phyloP scores from a whole-genome alignment of 73 alveolate genomes.

The Symbiodinium pilosum region DNA sequence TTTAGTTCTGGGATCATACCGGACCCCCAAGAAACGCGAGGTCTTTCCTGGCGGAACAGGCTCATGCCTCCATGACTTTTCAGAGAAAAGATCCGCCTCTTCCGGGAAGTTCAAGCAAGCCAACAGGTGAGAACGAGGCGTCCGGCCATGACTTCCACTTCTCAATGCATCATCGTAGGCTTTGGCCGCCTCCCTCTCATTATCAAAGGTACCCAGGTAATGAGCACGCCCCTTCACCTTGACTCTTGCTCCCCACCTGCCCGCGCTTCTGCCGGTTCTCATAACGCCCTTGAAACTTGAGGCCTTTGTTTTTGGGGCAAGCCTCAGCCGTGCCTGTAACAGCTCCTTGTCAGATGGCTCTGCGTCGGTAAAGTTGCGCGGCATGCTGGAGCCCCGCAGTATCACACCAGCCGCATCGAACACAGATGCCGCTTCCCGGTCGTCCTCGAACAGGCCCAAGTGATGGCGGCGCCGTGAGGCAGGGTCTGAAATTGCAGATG shows the following conservation, averaged over 20 bases:
- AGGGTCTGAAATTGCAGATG: neutral
- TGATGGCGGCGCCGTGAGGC: neutral
- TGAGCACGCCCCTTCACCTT: neutral
- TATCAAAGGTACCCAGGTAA: neutral
- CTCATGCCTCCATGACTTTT: neutral
- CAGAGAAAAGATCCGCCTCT: neutral
- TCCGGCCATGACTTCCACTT: too few species aligned
- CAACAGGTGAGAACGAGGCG: neutral
- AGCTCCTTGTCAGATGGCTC: neutral
- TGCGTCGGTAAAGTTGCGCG: neutral
- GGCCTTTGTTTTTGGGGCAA: too few species aligned
- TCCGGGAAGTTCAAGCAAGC: neutral
- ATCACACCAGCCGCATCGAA: neutral
- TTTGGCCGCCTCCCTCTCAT: neutral
- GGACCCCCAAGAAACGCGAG: neutral
- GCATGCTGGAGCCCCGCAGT: neutral
- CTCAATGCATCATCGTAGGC: neutral
- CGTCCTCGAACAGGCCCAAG: neutral
- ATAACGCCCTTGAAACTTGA: too few species aligned
- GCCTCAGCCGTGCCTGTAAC: too few species aligned
- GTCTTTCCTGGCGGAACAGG: neutral
- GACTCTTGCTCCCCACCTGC: neutral
- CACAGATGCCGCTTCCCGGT: neutral
- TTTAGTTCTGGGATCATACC: too few species aligned
- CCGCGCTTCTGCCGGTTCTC: too few species aligned